Percentiles rank a stretch among this genome's conserved stretches.
Evolutionary conservation across 306 rosid genomes (phyloP).

Genomic region (Quercus engelmannii): DNA sequence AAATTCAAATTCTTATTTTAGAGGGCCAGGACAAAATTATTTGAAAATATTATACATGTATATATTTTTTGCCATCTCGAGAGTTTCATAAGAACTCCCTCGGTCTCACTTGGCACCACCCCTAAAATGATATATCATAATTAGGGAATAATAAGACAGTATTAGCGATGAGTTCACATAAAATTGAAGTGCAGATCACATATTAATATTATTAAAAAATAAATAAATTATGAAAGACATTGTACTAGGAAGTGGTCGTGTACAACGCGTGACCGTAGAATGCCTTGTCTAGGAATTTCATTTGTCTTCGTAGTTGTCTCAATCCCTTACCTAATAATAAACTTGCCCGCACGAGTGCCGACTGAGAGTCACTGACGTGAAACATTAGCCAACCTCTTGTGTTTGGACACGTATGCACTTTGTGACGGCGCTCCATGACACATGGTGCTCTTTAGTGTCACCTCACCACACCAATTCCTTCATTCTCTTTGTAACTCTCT

Average conservation of each 20-base stretch:
- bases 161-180: rapidly evolving
- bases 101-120: rapidly evolving
- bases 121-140: too few species aligned
- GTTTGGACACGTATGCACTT: background rate
- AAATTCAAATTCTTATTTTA: too few species aligned
- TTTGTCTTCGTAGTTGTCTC: background rate
- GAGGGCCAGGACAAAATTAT: too few species aligned
- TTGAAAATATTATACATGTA: too few species aligned
- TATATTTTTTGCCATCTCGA: too few species aligned
- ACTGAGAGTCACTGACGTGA: background rate
- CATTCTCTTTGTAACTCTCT: background rate
- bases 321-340: background rate
- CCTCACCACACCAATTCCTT: background rate
- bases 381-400: background rate
- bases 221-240: too few species aligned
- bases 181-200: rapidly evolving
- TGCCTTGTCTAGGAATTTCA: too few species aligned
- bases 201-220: too few species aligned
- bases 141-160: too few species aligned
- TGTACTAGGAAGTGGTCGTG: too few species aligned
- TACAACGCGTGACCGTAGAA: too few species aligned
- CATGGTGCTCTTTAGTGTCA: background rate
- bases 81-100: too few species aligned
- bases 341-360: background rate
- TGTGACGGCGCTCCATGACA: background rate